These are phyloP conservation scores for Chlamydomonas sp. DNA, from an alignment of 139 green algal genomes.

Conservation along the genomic window DNA sequence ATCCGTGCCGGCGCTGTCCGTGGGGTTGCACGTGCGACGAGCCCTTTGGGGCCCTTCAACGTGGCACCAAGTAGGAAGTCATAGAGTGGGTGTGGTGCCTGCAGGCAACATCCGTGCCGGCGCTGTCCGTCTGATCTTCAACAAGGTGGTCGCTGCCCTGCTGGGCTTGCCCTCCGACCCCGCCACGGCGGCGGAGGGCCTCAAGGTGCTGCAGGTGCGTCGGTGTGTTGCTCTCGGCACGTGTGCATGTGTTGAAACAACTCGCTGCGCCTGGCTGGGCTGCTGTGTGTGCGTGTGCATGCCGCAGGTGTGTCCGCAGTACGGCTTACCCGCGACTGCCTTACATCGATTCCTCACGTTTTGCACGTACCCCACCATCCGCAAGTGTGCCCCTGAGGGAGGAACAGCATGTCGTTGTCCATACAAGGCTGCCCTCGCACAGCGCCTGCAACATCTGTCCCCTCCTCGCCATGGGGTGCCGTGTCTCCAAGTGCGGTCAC, in stretches of 20 bases:
- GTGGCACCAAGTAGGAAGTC: too few species aligned
- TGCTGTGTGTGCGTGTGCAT: not conserved
- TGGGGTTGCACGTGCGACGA: too few species aligned
- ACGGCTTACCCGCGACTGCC: not conserved
- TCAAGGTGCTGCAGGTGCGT: slow-evolving; percentile 19
- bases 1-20: too few species aligned
- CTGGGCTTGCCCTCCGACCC: slow-evolving; percentile 11
- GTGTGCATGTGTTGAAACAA: not conserved
- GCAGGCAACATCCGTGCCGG: slow-evolving; percentile 21
- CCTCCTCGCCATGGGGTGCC: too few species aligned
- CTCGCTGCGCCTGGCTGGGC: not conserved
- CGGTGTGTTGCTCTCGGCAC: too few species aligned
- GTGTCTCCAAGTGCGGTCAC: too few species aligned
- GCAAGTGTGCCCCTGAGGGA: too few species aligned
- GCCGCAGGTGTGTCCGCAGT: not conserved
- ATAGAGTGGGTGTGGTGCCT: too few species aligned
- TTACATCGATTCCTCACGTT: not conserved
- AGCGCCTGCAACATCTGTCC: too few species aligned
- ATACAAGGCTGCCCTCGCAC: too few species aligned
- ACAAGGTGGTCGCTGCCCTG: slow-evolving; percentile 24
- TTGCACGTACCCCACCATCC: not conserved
- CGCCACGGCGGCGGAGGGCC: not conserved
- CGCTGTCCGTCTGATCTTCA: not conserved
- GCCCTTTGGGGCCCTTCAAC: too few species aligned
- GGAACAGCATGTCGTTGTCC: too few species aligned